Base-by-base conservation (phyloP, 805 yeast genomes). In the Schwanniomyces vanrijiae region DNA sequence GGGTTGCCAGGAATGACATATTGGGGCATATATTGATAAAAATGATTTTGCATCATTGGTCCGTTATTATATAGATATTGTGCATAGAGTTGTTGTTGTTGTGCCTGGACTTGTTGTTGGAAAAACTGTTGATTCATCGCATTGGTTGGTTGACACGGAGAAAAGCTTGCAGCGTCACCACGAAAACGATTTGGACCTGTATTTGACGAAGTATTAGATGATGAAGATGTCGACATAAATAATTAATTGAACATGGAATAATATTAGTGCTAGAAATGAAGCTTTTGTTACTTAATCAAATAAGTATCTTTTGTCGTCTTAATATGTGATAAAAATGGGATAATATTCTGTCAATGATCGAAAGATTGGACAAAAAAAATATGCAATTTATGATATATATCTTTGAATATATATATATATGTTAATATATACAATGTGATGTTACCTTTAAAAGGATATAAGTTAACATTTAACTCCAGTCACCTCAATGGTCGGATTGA, bases 161-260 rank as follows among this genome's bases (percentile, higher is more conserved):
- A 60, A 46, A 69, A 69, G 37, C 65, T 62, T 46, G 70, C 68
- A 14, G 71, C 73, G 56, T 68, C 73, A 34, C 66, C 64, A 55
- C 73, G 70, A 55, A 69, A 69, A 43, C 71, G 66, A 50, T 58
- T 58, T 43, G 71, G 63, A 7, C 71, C 70, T 35, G 65, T 48
- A 43, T 55, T 58, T 13, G 43, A 34, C 18, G 63, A 51, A 35
- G 65, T 52, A 40, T 60, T 60, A 43, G 64, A 55, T 44, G 65
- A 53, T 48, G 62, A 59, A 28, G 59, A 50, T 29, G 58, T 46
- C 26, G 59, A 54, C 61, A 52, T 54, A 45, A 45, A 47, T 42
- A 42, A 43, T 44, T 26, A 44, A 39, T 34, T 44, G 44, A 44
- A 44, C 47, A 44, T 44, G 43, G 42, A 43, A 26, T 25, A 34